These are phyloP conservation scores for Euphorbia tirucalli DNA, from an alignment of 345 rosid species.

Conservation along the genomic window DNA sequence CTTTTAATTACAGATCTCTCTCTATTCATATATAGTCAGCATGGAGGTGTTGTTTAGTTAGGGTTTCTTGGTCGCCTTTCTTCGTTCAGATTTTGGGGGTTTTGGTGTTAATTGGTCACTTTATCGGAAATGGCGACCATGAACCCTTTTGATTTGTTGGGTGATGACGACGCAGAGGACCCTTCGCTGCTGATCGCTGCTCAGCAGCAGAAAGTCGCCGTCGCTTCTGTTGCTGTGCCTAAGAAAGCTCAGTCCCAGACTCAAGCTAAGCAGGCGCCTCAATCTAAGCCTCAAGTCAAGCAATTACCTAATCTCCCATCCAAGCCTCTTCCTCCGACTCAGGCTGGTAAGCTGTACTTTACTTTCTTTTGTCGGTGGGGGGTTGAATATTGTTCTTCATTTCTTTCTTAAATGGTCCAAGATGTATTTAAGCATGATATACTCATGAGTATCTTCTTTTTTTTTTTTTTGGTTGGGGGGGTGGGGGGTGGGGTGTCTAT, in stretches of 20 bases:
- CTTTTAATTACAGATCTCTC: slow-evolving; percentile 8
- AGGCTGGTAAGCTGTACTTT: slow-evolving; percentile 18
- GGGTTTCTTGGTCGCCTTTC: slow-evolving; percentile 7
- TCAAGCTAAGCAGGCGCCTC: slow-evolving; percentile 10
- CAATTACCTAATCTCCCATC: slow-evolving; percentile 24
- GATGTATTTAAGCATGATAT: neutral
- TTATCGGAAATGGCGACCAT: slow-evolving; percentile 20
- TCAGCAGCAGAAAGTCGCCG: slow-evolving; percentile 5
- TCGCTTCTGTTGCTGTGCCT: slow-evolving; percentile 10
- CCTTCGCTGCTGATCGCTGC: slow-evolving; percentile 23
- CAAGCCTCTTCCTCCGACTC: slow-evolving; percentile 30
- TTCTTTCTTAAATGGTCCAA: neutral
- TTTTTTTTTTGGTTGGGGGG: neutral
- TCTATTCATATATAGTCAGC: neutral
- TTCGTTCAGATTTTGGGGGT: neutral
- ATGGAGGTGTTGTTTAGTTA: slow-evolving; percentile 11
- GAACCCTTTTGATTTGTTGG: slow-evolving; percentile 32
- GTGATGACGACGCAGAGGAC: slow-evolving; percentile 26
- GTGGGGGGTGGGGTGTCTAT: too few species aligned
- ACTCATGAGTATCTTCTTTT: neutral
- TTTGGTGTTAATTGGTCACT: neutral
- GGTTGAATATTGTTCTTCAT: too few species aligned
- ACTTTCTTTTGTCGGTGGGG: neutral
- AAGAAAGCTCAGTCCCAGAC: slow-evolving; percentile 23
- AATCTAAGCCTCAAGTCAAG: slow-evolving; percentile 17